phyloP scores from a whole-genome alignment of 169 alveolate species.

The Plasmodium chabaudi region DNA sequence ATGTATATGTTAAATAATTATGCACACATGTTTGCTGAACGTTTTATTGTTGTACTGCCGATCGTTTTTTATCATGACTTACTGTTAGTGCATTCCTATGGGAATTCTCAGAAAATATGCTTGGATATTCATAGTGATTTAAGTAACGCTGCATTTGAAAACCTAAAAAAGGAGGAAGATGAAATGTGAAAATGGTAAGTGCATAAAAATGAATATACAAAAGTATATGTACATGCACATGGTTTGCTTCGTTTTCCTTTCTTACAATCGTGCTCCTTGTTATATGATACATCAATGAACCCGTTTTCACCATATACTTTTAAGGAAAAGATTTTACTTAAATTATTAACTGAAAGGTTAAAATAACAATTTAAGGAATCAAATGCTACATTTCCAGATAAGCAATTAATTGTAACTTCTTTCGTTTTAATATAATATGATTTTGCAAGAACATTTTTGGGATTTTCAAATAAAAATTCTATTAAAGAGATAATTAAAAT shows the following conservation, averaged over 20 bases:
- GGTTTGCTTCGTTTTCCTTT: background rate
- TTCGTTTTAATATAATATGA: conserved; percentile 36
- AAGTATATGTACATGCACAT: background rate
- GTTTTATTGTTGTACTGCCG: background rate
- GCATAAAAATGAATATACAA: background rate
- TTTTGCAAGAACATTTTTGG: conserved; percentile 32
- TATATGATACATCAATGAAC: conserved; percentile 47
- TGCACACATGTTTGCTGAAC: no score
- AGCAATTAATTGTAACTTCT: conserved; percentile 15
- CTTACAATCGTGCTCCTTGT: conserved; percentile 65
- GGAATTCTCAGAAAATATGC: conserved; percentile 31
- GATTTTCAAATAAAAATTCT: conserved; percentile 48
- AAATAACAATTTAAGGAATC: conserved; percentile 47
- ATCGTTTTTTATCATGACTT: background rate
- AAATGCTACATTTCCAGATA: conserved; percentile 32
- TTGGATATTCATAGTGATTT: conserved; percentile 71
- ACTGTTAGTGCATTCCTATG: conserved; percentile 37
- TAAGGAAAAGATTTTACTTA: conserved; percentile 34
- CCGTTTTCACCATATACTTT: conserved; percentile 64
- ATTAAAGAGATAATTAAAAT: conserved; percentile 49
- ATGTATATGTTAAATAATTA: no score
- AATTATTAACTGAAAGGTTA: conserved; percentile 28
- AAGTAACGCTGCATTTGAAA: conserved; percentile 62
- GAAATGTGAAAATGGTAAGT: background rate
- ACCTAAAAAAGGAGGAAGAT: conserved; percentile 2